Percentiles rank a stretch among this genome's conserved stretches.
Conservation (phyloP, 768 basidiomycete species). For the Leucocoprinus birnbaumii region DNA sequence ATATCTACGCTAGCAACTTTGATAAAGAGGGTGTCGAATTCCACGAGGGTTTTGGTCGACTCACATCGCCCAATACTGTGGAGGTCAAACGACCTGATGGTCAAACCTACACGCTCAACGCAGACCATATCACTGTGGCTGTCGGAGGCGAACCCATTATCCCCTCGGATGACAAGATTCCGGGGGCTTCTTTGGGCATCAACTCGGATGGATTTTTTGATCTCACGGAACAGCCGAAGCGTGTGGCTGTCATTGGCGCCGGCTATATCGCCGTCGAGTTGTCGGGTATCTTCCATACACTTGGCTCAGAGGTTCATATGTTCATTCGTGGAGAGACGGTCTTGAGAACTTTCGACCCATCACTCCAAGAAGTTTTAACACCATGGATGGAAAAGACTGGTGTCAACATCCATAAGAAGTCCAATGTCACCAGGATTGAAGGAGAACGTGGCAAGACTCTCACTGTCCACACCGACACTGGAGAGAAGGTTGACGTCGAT, state of each 20-base stretch:
- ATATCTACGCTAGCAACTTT: conserved; percentile 89
- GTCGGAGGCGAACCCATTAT: conserved; percentile 83
- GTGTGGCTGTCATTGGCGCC: conserved; percentile 93
- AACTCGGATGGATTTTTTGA: conserved; percentile 97
- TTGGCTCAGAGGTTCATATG: conserved; percentile 90
- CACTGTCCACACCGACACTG: conserved; percentile 72
- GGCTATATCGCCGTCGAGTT: conserved; percentile 99
- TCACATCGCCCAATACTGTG: conserved; percentile 67
- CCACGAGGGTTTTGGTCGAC: conserved; percentile 73
- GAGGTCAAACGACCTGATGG: conserved; percentile 73
- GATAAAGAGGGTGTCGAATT: conserved; percentile 85
- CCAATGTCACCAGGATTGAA: conserved; percentile 73
- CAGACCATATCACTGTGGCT: conserved; percentile 80
- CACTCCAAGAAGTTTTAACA: conserved; percentile 79
- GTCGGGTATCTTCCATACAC: conserved; percentile 88
- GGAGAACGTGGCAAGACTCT: conserved; percentile 70
- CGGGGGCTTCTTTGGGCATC: conserved; percentile 89
- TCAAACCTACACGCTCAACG: conserved; percentile 64
- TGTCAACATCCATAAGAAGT: conserved; percentile 80
- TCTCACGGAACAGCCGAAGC: conserved; percentile 84
- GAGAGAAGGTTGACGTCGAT: conserved; percentile 83
- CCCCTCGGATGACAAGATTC: conserved; percentile 76
- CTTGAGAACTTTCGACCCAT: conserved; percentile 89
- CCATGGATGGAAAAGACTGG: conserved; percentile 95
- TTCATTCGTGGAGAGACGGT: conserved; percentile 89